phyloP scores from a whole-genome alignment of 306 rosid genomes.

The Quercus wislizeni region DNA sequence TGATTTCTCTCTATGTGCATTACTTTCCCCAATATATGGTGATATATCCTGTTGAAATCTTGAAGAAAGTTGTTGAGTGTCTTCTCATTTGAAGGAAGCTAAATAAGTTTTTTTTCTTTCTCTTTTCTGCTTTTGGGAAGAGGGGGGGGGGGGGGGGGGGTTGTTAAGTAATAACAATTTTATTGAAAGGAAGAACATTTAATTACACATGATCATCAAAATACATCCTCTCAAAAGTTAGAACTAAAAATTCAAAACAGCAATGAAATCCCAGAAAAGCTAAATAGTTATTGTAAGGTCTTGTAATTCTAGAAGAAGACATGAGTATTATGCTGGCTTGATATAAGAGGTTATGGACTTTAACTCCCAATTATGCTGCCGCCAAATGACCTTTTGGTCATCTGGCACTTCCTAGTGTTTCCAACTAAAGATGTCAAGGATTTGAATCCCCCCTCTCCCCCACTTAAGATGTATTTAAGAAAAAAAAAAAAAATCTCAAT shows the following conservation, averaged over 20 bases:
- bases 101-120: background rate
- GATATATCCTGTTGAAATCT: background rate
- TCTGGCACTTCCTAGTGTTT: background rate
- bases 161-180: too few relatives aligned
- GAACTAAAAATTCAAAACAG: too few relatives aligned
- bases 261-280: too few relatives aligned
- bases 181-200: too few relatives aligned
- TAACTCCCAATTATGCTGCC: background rate
- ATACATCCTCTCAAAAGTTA: too few relatives aligned
- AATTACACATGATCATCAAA: too few relatives aligned
- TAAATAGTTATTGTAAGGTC: too few relatives aligned
- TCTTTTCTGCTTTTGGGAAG: too few relatives aligned
- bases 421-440: too few relatives aligned
- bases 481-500: background rate
- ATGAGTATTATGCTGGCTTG: background rate
- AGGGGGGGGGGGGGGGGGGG: background rate
- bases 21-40: background rate
- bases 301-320: background rate
- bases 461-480: too few relatives aligned
- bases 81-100: constrained; percentile 7
- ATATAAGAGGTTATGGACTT: background rate
- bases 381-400: too few relatives aligned
- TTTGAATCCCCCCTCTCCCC: too few relatives aligned
- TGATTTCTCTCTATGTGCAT: background rate
- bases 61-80: background rate